A percentile compares a stretch with the other conserved stretches of the same genome.
phyloP scores from a whole-genome alignment of 2,329 filamentous ascomycete genomes.

The Xylaria digitata region DNA sequence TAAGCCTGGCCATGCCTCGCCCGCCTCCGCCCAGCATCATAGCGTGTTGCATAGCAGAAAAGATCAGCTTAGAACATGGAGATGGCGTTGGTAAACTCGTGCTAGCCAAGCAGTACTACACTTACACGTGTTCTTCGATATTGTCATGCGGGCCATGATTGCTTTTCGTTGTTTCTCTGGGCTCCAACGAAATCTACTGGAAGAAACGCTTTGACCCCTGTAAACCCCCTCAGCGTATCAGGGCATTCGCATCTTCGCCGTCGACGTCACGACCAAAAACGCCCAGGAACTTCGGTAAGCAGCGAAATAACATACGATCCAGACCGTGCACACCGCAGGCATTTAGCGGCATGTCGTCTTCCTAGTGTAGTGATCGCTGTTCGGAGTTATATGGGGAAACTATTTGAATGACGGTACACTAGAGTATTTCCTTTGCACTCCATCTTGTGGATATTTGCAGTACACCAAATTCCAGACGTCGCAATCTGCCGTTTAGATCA shows the following conservation, averaged over 20 bases:
- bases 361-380: not conserved
- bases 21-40: slow-evolving; percentile 6
- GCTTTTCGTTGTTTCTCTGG: not conserved
- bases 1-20: slow-evolving; percentile 10
- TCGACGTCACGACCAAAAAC: slow-evolving; percentile 29
- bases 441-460: not conserved
- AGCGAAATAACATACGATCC: slow-evolving; percentile 5
- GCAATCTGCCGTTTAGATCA: not conserved
- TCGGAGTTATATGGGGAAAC: not conserved
- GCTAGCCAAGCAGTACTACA: slow-evolving; percentile 1
- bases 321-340: slow-evolving; percentile 9
- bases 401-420: too few relatives aligned
- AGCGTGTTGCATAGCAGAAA: slow-evolving; percentile 4
- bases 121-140: slow-evolving; percentile 21
- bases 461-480: not conserved
- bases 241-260: not conserved
- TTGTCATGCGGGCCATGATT: slow-evolving; percentile 24
- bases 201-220: slow-evolving; percentile 11
- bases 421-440: not conserved
- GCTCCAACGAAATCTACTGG: slow-evolving; percentile 12
- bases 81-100: not conserved
- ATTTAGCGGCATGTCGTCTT: not conserved
- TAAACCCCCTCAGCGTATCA: slow-evolving; percentile 22
- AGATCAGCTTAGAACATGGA: not conserved
- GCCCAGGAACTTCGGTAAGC: not conserved